Percentiles rank a stretch among this genome's conserved stretches.
Conservation (phyloP, 1,284 basidiomycete genomes). For the Ceratobasidium sp. region DNA sequence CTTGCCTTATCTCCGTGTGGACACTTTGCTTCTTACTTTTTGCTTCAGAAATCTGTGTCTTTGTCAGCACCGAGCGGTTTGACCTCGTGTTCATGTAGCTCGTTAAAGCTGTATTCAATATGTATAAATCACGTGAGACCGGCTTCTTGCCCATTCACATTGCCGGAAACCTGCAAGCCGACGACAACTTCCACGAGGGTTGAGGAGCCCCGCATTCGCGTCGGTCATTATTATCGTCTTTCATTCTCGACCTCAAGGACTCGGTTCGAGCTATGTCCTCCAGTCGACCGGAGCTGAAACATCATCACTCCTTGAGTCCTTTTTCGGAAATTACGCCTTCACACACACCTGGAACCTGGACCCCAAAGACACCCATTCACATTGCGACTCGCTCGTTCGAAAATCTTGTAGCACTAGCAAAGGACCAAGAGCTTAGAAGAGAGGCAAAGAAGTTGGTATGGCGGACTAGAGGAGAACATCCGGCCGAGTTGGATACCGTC, state of each 20-base stretch:
- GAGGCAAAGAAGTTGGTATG: slow-evolving; percentile 77
- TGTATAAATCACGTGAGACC: background rate
- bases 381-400: slow-evolving; percentile 62
- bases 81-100: too few relatives aligned
- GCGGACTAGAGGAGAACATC: slow-evolving; percentile 80
- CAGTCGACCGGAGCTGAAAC: slow-evolving; percentile 14
- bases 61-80: too few relatives aligned
- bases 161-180: background rate
- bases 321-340: slow-evolving; percentile 29
- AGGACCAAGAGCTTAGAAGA: slow-evolving; percentile 75
- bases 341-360: slow-evolving; percentile 33
- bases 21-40: too few relatives aligned
- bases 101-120: too few relatives aligned
- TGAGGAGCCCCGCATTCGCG: slow-evolving; percentile 10
- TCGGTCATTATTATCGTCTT: background rate
- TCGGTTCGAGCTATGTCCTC: background rate
- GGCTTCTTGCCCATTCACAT: background rate
- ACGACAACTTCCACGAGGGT: background rate
- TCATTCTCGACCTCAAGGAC: background rate
- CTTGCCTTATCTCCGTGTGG: too few relatives aligned
- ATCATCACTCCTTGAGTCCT: slow-evolving; percentile 20
- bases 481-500: slow-evolving; percentile 68
- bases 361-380: slow-evolving; percentile 7
- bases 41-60: too few relatives aligned
- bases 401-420: slow-evolving; percentile 78